These are phyloP conservation scores for Ustilago xerochloae DNA, from an alignment of 1,284 basidiomycete species.

Conservation along the genomic window DNA sequence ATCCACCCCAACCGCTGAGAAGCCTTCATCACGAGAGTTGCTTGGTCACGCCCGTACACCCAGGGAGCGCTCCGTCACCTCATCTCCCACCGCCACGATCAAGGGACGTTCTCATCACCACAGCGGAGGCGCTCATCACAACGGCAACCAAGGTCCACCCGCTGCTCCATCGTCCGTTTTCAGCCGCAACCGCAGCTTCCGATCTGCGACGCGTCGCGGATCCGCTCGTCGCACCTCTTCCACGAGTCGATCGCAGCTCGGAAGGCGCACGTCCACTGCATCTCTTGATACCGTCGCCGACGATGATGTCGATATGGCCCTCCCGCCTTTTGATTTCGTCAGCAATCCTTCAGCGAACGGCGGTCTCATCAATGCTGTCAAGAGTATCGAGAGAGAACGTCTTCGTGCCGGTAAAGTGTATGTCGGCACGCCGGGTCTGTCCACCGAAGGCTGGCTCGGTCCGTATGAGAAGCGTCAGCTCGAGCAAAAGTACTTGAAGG, in stretches of 20 bases:
- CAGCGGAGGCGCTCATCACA: not conserved
- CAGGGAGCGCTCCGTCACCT: slow-evolving; percentile 24
- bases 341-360: slow-evolving; percentile 65
- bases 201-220: slow-evolving; percentile 18
- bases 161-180: slow-evolving; percentile 44
- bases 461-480: slow-evolving; percentile 71
- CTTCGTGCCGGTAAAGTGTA: slow-evolving; percentile 59
- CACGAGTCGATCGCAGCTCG: slow-evolving; percentile 29
- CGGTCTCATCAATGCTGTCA: slow-evolving; percentile 66
- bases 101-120: slow-evolving; percentile 24
- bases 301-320: slow-evolving; percentile 12
- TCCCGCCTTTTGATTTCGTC: slow-evolving; percentile 60
- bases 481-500: slow-evolving; percentile 74
- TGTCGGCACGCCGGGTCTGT: slow-evolving; percentile 63
- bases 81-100: slow-evolving; percentile 35
- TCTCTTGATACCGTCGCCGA: slow-evolving; percentile 47
- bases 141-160: slow-evolving; percentile 36
- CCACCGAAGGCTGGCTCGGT: slow-evolving; percentile 59
- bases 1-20: slow-evolving; percentile 16
- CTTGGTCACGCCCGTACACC: slow-evolving; percentile 32
- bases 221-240: slow-evolving; percentile 36
- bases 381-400: slow-evolving; percentile 55
- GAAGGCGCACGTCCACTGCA: slow-evolving; percentile 42
- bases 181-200: slow-evolving; percentile 43
- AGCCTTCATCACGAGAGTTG: slow-evolving; percentile 43